These are phyloP conservation scores for Hippophae rhamnoides DNA, from an alignment of 306 rosid genomes.

Conservation along the genomic window DNA sequence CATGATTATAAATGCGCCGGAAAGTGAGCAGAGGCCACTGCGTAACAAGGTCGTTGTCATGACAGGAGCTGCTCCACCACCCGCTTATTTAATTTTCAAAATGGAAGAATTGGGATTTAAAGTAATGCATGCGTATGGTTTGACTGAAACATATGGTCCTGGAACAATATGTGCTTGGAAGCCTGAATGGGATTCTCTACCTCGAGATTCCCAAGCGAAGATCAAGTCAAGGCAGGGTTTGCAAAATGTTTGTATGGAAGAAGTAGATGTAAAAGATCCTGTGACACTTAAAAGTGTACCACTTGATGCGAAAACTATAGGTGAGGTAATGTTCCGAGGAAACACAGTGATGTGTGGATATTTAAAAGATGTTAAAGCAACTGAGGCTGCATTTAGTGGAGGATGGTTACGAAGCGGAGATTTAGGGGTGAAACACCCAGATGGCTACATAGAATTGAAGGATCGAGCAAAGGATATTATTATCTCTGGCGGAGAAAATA, in stretches of 20 bases:
- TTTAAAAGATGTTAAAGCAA: slow-evolving; percentile 51
- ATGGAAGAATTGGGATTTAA: slow-evolving; percentile 62
- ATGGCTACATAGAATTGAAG: slow-evolving; percentile 73
- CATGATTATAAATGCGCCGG: slow-evolving; percentile 59
- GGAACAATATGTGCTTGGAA: slow-evolving; percentile 60
- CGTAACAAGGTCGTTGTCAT: slow-evolving; percentile 42
- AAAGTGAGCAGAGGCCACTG: slow-evolving; percentile 40
- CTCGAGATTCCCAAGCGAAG: slow-evolving; percentile 49
- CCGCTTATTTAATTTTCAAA: slow-evolving; percentile 44
- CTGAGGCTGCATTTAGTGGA: slow-evolving; percentile 55
- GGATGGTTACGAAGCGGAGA: slow-evolving; percentile 86
- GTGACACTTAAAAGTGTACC: slow-evolving; percentile 73
- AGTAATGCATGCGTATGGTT: slow-evolving; percentile 59
- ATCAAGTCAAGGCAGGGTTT: slow-evolving; percentile 72
- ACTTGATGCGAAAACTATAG: slow-evolving; percentile 63
- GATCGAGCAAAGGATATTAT: slow-evolving; percentile 83
- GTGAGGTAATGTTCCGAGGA: slow-evolving; percentile 87
- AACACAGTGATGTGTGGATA: slow-evolving; percentile 85
- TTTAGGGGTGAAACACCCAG: slow-evolving; percentile 69
- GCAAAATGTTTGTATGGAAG: slow-evolving; percentile 63
- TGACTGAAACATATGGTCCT: slow-evolving; percentile 89
- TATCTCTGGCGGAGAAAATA: slow-evolving; percentile 85
- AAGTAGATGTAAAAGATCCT: slow-evolving; percentile 60
- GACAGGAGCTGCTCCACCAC: slow-evolving; percentile 84
- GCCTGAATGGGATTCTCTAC: slow-evolving; percentile 68